Evolutionary conservation across 805 yeast genomes (phyloP), one percentile per base, ranked within the genome.

Genomic region (Metschnikowia proteae): DNA sequence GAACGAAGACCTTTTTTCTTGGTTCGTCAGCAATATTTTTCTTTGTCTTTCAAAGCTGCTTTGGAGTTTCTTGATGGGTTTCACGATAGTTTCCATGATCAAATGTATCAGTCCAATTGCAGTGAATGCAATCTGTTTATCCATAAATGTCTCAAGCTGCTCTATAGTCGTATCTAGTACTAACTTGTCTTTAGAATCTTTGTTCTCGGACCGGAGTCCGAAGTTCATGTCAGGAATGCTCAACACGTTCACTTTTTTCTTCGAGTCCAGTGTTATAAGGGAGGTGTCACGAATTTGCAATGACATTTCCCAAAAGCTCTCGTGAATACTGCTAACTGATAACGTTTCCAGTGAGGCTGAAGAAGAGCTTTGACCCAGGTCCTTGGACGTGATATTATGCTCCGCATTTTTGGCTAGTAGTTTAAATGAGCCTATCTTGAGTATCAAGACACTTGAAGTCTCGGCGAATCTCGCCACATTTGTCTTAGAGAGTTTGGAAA

Each of bases 21-120:
- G 41, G 17, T 9, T 49, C 4, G 38, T n/a, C 6, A 22, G 43
- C 40, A 47, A 55, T 42, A 45, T 44, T 10, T 47, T 45, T 36
- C 57, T 45, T 38, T 63, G 70, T 28, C 56, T 61, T 34, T 49
- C 57, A 25, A 70, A 38, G 36, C 64, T 65, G 13, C 47, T 32
- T 34, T 52, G 58, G 6, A 68, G 57, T 7, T 49, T 17, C 33
- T 58, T 59, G 5, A 69, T 40, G 1, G 76, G 78, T 22, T 46
- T 51, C 4, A 69, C 13, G 1, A 72, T 45, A 30, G 64, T 60
- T 47, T 68, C 67, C 28, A 56, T 57, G 23, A 72, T 44, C 25
- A 70, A 40, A 38, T 69, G 65, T 2, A 67, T 45, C 36, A 70
- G 54, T 3, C 78, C 75, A 25, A 73, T 46, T 0, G 67, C 38